Percentiles rank a stretch among this genome's conserved stretches.
phyloP scores from a whole-genome alignment of 495 filamentous ascomycete species.

The Penicillium silybi region DNA sequence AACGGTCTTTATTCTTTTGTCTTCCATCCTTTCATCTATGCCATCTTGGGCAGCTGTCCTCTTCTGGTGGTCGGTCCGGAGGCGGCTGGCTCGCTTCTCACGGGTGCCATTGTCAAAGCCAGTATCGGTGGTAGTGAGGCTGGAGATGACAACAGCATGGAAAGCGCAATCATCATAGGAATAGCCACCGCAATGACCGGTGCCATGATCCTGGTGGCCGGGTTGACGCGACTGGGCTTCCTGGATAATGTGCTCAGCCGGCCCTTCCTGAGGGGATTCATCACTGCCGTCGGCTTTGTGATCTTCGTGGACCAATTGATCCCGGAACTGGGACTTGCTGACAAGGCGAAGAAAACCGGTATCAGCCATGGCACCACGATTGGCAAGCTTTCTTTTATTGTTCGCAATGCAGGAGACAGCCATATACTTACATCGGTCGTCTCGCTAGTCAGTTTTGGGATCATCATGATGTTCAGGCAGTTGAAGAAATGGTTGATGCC shows the following conservation, averaged over 20 bases:
- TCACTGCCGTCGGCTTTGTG: conserved; percentile 92
- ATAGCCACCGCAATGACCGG: conserved; percentile 84
- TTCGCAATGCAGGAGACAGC: conserved; percentile 57
- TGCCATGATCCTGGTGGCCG: conserved; percentile 78
- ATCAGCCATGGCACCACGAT: conserved; percentile 79
- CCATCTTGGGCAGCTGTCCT: conserved; percentile 83
- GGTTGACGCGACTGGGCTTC: conserved; percentile 82
- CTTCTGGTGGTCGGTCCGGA: conserved; percentile 95
- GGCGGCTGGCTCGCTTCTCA: conserved; percentile 85
- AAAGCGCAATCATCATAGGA: conserved; percentile 82
- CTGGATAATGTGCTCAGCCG: conserved; percentile 90
- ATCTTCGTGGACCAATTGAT: conserved; percentile 94
- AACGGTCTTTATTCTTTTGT: conserved; percentile 96
- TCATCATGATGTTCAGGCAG: conserved; percentile 84
- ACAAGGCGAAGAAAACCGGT: conserved; percentile 51
- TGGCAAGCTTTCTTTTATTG: conserved; percentile 76
- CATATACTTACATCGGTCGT: conserved; percentile 74
- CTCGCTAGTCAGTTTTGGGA: conserved; percentile 71
- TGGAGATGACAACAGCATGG: conserved; percentile 63
- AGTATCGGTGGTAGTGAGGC: conserved; percentile 65
- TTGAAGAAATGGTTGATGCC: conserved; percentile 81
- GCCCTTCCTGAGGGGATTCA: conserved; percentile 91
- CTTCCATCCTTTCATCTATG: conserved; percentile 86
- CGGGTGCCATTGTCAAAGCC: conserved; percentile 77
- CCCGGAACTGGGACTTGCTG: conserved; percentile 78